Conservation (phyloP, 1,284 basidiomycete genomes). For the Tilletia walkeri region DNA sequence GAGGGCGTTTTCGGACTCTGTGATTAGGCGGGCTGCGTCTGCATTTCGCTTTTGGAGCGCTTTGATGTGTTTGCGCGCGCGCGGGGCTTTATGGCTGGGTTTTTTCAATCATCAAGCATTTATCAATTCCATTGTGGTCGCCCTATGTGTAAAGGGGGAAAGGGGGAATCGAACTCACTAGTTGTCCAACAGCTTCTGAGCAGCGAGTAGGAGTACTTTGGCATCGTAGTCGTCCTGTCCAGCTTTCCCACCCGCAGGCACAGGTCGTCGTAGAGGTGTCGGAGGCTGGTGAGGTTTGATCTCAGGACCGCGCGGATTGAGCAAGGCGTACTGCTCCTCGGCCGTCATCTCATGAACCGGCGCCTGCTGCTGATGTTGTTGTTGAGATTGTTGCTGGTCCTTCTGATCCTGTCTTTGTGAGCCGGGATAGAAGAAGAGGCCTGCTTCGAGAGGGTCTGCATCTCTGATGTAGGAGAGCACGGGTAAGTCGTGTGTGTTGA, state of each 20-base stretch:
- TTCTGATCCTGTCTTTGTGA: conserved; percentile 18
- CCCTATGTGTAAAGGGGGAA: too few species aligned
- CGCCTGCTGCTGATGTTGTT: conserved; percentile 28
- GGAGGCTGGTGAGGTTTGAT: conserved; percentile 24
- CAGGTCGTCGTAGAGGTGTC: conserved; percentile 21
- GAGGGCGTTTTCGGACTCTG: neutral
- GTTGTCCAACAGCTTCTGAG: conserved; percentile 41
- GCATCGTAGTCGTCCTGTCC: conserved; percentile 24
- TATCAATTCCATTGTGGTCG: conserved; percentile 14
- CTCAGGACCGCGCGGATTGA: conserved; percentile 24
- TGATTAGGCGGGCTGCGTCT: conserved; percentile 20
- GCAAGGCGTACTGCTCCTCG: conserved; percentile 5
- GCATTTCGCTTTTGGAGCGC: conserved; percentile 40
- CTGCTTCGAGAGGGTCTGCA: conserved; percentile 45
- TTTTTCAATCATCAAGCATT: conserved; percentile 2
- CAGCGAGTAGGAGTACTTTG: conserved; percentile 34
- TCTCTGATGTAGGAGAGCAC: conserved; percentile 51
- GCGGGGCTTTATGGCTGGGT: conserved; percentile 33
- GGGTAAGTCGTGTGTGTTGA: conserved; percentile 42
- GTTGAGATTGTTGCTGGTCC: conserved; percentile 20
- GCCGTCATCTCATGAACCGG: conserved; percentile 23
- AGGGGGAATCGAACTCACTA: conserved; percentile 26
- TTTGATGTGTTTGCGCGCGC: conserved; percentile 52
- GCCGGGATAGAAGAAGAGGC: conserved; percentile 45
- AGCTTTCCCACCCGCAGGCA: conserved; percentile 12